Conservation (phyloP, 768 basidiomycete species). For the Sporobolomyces roseus region DNA sequence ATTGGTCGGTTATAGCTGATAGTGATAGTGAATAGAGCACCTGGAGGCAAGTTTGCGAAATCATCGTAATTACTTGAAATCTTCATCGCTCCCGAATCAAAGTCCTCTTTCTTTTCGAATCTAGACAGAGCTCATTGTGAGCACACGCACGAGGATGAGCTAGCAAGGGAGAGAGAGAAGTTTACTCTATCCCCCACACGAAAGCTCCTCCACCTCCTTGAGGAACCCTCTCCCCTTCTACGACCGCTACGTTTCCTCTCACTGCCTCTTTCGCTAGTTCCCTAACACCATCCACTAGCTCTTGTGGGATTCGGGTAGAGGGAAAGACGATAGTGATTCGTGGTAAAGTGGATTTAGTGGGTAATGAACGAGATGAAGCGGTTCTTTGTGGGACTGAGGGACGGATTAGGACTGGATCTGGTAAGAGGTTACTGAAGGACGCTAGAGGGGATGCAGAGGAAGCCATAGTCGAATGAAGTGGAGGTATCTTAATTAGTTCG, state of each 20-base stretch:
- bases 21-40: conserved; percentile 8
- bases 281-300: conserved; percentile 15
- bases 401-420: conserved; percentile 1
- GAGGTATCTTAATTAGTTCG: no score
- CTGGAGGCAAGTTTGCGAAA: conserved; percentile 17
- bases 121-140: conserved; percentile 1
- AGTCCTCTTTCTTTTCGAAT: conserved; percentile 20
- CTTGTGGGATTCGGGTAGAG: conserved; percentile 4
- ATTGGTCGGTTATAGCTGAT: conserved; percentile 35
- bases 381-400: conserved; percentile 11
- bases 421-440: neutral
- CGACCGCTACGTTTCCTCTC: conserved; percentile 26
- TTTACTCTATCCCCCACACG: conserved; percentile 36
- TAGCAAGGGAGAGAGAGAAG: neutral
- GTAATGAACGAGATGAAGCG: conserved; percentile 9
- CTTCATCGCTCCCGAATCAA: conserved; percentile 3
- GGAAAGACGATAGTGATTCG: conserved; percentile 14
- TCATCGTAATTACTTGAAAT: conserved; percentile 35
- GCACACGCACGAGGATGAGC: neutral
- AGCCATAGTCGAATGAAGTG: no score
- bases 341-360: conserved; percentile 21
- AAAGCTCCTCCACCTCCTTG: neutral
- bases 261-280: conserved; percentile 24
- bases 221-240: conserved; percentile 7
- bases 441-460: conserved; percentile 11